Base-by-base conservation (phyloP, 1,284 basidiomycete species). In the Ceratobasidium papillatum region DNA sequence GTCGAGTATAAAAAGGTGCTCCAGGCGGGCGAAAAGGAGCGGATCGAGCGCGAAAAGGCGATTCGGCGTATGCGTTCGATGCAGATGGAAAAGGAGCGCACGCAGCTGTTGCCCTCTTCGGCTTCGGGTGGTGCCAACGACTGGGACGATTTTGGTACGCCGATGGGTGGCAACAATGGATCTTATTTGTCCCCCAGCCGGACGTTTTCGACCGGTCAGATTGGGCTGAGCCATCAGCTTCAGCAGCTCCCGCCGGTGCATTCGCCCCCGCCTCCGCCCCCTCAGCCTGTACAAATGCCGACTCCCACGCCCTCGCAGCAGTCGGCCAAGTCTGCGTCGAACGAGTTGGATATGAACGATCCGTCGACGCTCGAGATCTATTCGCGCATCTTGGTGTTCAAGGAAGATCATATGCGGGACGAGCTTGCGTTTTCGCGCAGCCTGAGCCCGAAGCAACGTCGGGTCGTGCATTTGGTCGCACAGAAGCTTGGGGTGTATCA, bases 1-100 rank as follows among this genome's bases (percentile, higher is more conserved):
- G 97, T 99, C 75, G 97, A 99, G 84, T 99, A 99, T 87, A 99
- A 99, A 86, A 99, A 99, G 84, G 98, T 99, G 9, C 86, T 99
- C 22, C 97, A 99, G 82, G 96, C 96, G 0, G 97, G 98, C 59
- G 98, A 99, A 84, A 99, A 99, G 85, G 98, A 99, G 81, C 90
- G 95, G 75, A 99, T 99, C 81, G 97, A 99, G 83, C 88, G 98
- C 77, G 98, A 99, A 85, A 99, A 99, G 86, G 98, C 98, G 1
- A 91, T 99, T 79, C 94, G 97, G 79, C 89, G 97, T 74, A 99
- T 99, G 96, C 91, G 95, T 78, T 95, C 94, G 73, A 95, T 97
- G 90, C 95, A 97, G 81, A 84, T 97, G 43, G 94, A 96, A 84
- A 93, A 93, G 81, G 92, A 93, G 80, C 86, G 87, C 66, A 85